Base-by-base conservation (phyloP, 306 rosid genomes). In the Dalbergia cultrata region DNA sequence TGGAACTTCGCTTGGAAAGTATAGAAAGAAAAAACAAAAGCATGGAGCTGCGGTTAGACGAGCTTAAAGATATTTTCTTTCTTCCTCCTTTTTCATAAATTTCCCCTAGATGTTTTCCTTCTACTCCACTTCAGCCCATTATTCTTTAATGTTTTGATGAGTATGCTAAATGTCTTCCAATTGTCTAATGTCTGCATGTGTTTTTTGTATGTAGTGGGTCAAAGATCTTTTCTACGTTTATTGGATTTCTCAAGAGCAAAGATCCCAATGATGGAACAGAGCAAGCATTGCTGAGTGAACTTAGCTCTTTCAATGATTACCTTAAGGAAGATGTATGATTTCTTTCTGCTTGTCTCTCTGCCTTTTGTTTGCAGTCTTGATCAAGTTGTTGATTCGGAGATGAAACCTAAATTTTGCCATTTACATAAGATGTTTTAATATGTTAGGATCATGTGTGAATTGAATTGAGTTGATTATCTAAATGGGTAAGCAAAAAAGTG, bases 231-330 rank as follows among this genome's bases (percentile, higher is more conserved):
- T 93, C 98, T 33, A 87, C 98, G 65, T 91, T 93, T 84, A 95
- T 95, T 76, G 94, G 92, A 79, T 91, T 95, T 79, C 97, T 95
- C 74, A 93, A 93, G 88, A 95, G 99, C 92, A 95, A 93, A 87
- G 94, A 90, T 83, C 93, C 89, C 31, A 88, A 84, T 70, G 99
- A 93, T 13, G 98, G 93, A 83, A 93, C 97, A 35, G 94, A 91
- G 84, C 91, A 91, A 88, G 99, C 93, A 45, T 86, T 93, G 44
- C 80, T 89, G 3, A 82, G 67, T 18, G 98, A 95, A 86, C 94
- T 95, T 13, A 90, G 82, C 84, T 80, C 92, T 81, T 91, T 95
- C 85, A 87, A 91, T 45, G 88, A 91, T 86, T 82, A 91, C 83
- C 88, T 95, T 82, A 93, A 91, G 90, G 93, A 89, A 52, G 88